A percentile compares a stretch with the other conserved stretches of the same genome.
Conservation (phyloP, 1,284 basidiomycete species). For the Apiotrichum brassicae region DNA sequence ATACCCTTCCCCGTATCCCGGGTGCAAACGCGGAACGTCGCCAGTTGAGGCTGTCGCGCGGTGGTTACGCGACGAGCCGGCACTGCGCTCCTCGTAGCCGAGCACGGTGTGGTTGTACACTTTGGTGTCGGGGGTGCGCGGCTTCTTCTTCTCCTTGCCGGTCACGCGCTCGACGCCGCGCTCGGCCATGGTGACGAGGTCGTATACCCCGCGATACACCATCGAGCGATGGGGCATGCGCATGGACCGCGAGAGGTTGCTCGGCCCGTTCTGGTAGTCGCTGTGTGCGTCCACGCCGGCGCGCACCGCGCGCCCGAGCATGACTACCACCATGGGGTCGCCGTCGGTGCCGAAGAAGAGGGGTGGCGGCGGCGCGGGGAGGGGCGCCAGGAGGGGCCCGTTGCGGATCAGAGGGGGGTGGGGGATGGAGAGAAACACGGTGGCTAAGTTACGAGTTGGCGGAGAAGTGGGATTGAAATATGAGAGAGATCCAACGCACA, state of each 20-base stretch:
- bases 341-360: too few relatives aligned
- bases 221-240: neutral
- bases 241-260: neutral
- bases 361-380: neutral
- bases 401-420: neutral
- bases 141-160: neutral
- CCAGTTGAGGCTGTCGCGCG: too few relatives aligned
- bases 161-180: neutral
- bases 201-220: neutral
- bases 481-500: too few relatives aligned
- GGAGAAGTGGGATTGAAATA: too few relatives aligned
- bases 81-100: too few relatives aligned
- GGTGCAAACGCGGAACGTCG: too few relatives aligned
- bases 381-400: too few relatives aligned
- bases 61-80: too few relatives aligned
- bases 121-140: too few relatives aligned
- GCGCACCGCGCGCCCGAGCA: neutral
- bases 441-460: too few relatives aligned
- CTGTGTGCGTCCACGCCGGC: constrained; percentile 2
- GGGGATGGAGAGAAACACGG: neutral
- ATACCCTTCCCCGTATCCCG: too few relatives aligned
- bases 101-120: too few relatives aligned
- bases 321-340: constrained; percentile 5
- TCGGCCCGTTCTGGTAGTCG: neutral
- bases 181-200: neutral